Evolutionary conservation across 306 rosid genomes (phyloP).

Genomic region (Fagus crenata): DNA sequence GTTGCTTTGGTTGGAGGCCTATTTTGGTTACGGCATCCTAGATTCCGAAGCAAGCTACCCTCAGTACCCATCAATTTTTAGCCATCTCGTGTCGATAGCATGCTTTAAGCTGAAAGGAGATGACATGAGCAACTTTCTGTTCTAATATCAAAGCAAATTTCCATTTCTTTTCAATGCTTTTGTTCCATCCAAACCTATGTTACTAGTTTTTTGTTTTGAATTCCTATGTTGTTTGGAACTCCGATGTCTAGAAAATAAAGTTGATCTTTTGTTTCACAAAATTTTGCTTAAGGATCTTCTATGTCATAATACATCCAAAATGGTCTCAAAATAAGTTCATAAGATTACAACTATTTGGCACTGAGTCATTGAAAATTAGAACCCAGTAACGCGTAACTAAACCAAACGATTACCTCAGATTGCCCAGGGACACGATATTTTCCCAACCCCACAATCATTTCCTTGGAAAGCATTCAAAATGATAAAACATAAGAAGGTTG

Average conservation of each 20-base stretch:
- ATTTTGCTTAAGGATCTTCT: not conserved
- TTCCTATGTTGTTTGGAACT: conserved; percentile 3
- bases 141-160: not conserved
- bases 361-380: too few relatives aligned
- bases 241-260: not conserved
- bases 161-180: not conserved
- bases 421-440: too few relatives aligned
- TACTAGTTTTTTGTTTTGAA: not conserved
- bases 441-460: not conserved
- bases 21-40: conserved; percentile 69
- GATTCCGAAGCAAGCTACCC: conserved; percentile 73
- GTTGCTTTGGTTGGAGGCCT: conserved; percentile 55
- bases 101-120: conserved; percentile 47
- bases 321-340: too few relatives aligned
- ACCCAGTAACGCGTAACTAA: too few relatives aligned
- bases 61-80: conserved; percentile 66
- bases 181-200: not conserved
- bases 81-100: conserved; percentile 69
- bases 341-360: too few relatives aligned
- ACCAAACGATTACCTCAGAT: too few relatives aligned
- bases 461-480: not conserved
- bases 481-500: not conserved
- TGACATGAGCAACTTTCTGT: not conserved
- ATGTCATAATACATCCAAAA: not conserved
- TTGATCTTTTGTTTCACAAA: not conserved